Evolutionary conservation across 2,329 filamentous ascomycete genomes (phyloP), one percentile per base, ranked within the genome.

Genomic region (Penicillium sclerotiorum): DNA sequence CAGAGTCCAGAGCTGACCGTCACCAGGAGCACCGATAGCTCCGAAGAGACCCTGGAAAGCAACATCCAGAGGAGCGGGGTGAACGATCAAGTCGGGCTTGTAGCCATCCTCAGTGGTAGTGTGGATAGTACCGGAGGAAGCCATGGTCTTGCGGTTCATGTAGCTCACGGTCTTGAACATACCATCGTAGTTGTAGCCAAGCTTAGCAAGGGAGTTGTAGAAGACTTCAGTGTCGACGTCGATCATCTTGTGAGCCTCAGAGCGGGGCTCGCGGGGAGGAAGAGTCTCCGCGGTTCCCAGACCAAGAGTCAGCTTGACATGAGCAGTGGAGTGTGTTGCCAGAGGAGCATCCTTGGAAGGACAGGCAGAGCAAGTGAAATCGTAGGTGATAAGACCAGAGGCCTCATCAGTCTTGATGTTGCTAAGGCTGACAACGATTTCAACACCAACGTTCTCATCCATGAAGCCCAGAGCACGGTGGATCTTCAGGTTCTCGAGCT

Each of bases 401-500:
- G 32, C 15, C 7, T 37, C 22, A 36, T 36, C 25, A 12, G 33
- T 5, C n/a, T 23, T n/a, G 35, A 36, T 36, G 17, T 37, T 40
- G 22, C 30, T 27, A 23, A 56, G 13, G 22, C 43, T 32, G 8
- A 51, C 17, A 33, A 49, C 27, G 4, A 50, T 50, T 46, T 53
- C 47, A 3, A 37, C 38, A 20, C 57, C 41, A 23, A 33, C 25
- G 30, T 28, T 32, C 11, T 37, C 38, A 20, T 52, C 49, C n/a
- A 45, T 37, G 18, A 55, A 33, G 28, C 15, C 49, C 50, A 62
- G 6, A 37, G 49, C 41, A 9, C 20, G 27, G 5, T 27, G 30
- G 17, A 63, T 54, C 3, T 43, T 21, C 9, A 65, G 15, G 28
- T 65, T 46, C 8, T 49, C 44, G 8, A 65, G 37, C 35, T 57